phyloP scores from a whole-genome alignment of 2,329 filamentous ascomycete genomes.

The Fusarium avenaceum region DNA sequence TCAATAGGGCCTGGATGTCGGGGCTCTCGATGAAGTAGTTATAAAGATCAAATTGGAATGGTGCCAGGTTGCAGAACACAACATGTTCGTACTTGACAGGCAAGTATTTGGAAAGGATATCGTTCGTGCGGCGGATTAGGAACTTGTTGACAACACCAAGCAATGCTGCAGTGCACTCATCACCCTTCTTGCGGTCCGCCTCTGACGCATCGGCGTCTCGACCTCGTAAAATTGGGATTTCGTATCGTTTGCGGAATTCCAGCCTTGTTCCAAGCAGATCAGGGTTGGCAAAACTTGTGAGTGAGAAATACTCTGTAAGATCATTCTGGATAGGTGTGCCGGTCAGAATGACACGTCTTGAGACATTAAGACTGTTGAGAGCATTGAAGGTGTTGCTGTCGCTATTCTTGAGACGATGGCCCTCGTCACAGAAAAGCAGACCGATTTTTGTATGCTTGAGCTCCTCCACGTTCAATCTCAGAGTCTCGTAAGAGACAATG shows the following conservation, averaged over 20 bases:
- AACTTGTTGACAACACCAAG: constrained; percentile 94
- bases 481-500: constrained; percentile 97
- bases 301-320: constrained; percentile 95
- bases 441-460: constrained; percentile 92
- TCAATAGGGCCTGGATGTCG: constrained; percentile 90
- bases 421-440: constrained; percentile 94
- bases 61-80: constrained; percentile 94
- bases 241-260: constrained; percentile 94
- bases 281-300: constrained; percentile 97
- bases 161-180: constrained; percentile 85
- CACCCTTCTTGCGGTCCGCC: constrained; percentile 83
- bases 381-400: constrained; percentile 96
- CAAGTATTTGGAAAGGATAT: constrained; percentile 96
- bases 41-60: constrained; percentile 93
- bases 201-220: constrained; percentile 92
- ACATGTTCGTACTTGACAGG: constrained; percentile 99
- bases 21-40: constrained; percentile 98
- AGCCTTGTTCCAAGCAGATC: constrained; percentile 87
- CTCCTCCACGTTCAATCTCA: constrained; percentile 91
- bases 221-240: constrained; percentile 90
- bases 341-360: constrained; percentile 91
- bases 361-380: constrained; percentile 90
- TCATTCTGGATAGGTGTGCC: constrained; percentile 99
- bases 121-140: constrained; percentile 97
- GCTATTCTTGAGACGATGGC: constrained; percentile 95